These are phyloP conservation scores for Neonectria coccinea DNA, from an alignment of 2,329 filamentous ascomycete genomes.

Conservation along the genomic window DNA sequence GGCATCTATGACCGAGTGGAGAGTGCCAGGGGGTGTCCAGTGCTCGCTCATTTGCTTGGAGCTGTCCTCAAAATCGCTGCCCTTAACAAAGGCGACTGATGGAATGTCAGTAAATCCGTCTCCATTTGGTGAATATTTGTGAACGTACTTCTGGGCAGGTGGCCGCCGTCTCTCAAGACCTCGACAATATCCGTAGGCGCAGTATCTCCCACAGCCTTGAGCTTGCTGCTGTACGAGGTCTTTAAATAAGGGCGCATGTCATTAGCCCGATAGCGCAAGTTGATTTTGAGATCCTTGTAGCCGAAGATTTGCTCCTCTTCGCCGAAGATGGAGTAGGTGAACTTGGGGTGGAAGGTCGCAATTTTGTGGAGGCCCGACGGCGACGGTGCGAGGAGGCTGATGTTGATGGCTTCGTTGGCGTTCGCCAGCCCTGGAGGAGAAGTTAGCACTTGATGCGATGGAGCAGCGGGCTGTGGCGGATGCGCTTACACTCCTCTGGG, in stretches of 20 bases:
- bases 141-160: constrained; percentile 73
- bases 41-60: constrained; percentile 59
- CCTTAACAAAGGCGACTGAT: constrained; percentile 74
- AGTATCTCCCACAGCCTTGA: constrained; percentile 74
- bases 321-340: constrained; percentile 93
- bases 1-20: constrained; percentile 72
- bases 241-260: constrained; percentile 84
- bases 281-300: constrained; percentile 84
- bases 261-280: constrained; percentile 73
- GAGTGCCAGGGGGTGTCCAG: constrained; percentile 80
- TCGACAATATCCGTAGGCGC: constrained; percentile 76
- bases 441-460: constrained; percentile 35
- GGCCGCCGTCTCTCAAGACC: constrained; percentile 71
- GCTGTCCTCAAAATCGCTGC: constrained; percentile 70
- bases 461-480: constrained; percentile 10
- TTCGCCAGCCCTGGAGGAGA: constrained; percentile 65
- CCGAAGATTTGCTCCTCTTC: constrained; percentile 94
- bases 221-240: constrained; percentile 78
- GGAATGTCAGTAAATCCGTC: constrained; percentile 27
- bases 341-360: constrained; percentile 82
- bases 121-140: constrained; percentile 30
- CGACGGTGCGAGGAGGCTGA: constrained; percentile 68
- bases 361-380: constrained; percentile 65
- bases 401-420: constrained; percentile 71
- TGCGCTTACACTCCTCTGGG: constrained; percentile 50